A percentile compares a stretch with the other conserved stretches of the same genome.
Conservation (phyloP, 805 yeast genomes). For the Starmerella stigmatis region DNA sequence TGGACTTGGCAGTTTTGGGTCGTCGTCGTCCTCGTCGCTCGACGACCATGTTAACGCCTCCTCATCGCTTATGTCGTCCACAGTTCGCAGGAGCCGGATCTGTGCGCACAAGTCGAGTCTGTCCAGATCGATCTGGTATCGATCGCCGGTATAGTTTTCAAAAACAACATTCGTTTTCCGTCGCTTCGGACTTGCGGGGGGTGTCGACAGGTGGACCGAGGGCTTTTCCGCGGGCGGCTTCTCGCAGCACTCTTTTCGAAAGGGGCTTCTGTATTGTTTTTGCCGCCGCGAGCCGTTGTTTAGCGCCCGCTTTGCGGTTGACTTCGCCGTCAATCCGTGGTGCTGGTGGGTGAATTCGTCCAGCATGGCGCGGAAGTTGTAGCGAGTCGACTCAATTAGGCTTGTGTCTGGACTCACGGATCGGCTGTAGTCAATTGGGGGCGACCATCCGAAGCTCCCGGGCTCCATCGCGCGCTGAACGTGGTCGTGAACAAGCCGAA, state of each 20-base stretch:
- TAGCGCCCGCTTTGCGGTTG: not conserved
- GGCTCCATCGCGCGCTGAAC: not conserved
- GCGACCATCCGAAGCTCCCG: not conserved
- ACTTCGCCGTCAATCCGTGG: not conserved
- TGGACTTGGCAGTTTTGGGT: not conserved
- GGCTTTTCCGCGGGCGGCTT: not conserved
- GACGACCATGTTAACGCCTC: slow-evolving; percentile 16
- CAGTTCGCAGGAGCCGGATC: slow-evolving; percentile 10
- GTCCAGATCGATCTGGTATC: not conserved
- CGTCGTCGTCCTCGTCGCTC: slow-evolving; percentile 12
- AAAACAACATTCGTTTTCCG: slow-evolving; percentile 3
- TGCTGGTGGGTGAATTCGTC: slow-evolving; percentile 8
- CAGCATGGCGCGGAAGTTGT: slow-evolving; percentile 8
- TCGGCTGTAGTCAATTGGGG: not conserved
- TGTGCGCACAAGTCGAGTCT: slow-evolving; percentile 11
- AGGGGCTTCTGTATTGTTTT: slow-evolving; percentile 4
- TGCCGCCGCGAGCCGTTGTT: not conserved
- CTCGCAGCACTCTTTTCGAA: not conserved
- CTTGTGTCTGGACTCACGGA: not conserved
- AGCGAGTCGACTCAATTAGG: not conserved
- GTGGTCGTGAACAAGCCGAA: no score
- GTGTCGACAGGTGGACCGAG: not conserved
- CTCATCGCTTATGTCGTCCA: slow-evolving; percentile 8
- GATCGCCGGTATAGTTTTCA: not conserved
- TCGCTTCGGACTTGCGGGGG: slow-evolving; percentile 1